phyloP scores from a whole-genome alignment of 2,329 filamentous ascomycete genomes.

The Falciphora oryzae region DNA sequence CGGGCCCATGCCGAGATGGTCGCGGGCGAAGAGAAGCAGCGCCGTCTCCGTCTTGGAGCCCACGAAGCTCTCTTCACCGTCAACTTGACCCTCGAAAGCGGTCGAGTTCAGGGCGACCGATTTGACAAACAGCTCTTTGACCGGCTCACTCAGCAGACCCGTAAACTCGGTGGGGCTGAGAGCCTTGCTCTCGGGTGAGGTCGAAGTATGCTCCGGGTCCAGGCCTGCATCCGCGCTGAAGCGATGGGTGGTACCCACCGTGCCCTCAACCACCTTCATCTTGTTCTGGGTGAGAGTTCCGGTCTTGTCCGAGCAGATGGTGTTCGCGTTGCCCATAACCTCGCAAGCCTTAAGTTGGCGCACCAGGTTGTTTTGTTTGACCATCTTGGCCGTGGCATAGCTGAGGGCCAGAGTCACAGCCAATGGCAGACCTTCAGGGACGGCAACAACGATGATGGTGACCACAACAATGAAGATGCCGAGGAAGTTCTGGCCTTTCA shows the following conservation, averaged over 20 bases:
- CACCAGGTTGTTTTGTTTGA: conserved; percentile 72
- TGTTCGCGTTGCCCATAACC: conserved; percentile 75
- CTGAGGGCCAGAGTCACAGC: conserved; percentile 73
- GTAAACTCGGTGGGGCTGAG: conserved; percentile 41
- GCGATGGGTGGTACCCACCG: conserved; percentile 47
- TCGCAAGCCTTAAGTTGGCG: conserved; percentile 72
- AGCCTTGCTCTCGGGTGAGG: conserved; percentile 25
- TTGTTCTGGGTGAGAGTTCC: conserved; percentile 62
- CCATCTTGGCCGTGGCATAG: conserved; percentile 71
- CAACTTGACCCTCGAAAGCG: conserved; percentile 69
- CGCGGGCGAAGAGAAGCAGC: conserved; percentile 60
- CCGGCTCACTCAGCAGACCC: conserved; percentile 36
- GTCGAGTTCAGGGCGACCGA: conserved; percentile 65
- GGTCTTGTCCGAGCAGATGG: conserved; percentile 63
- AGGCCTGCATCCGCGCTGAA: conserved; percentile 39
- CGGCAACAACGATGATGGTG: conserved; percentile 71
- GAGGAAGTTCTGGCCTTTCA: conserved; percentile 74
- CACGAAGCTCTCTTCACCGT: conserved; percentile 60
- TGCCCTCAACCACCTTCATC: conserved; percentile 59
- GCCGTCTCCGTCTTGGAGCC: conserved; percentile 76
- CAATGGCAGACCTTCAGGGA: conserved; percentile 70
- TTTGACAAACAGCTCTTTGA: conserved; percentile 49
- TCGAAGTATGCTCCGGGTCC: conserved; percentile 16
- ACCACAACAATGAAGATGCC: conserved; percentile 74
- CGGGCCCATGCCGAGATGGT: conserved; percentile 61